Evolutionary conservation across 2,329 filamentous ascomycete genomes (phyloP).

Genomic region (Venturia oleaginea): DNA sequence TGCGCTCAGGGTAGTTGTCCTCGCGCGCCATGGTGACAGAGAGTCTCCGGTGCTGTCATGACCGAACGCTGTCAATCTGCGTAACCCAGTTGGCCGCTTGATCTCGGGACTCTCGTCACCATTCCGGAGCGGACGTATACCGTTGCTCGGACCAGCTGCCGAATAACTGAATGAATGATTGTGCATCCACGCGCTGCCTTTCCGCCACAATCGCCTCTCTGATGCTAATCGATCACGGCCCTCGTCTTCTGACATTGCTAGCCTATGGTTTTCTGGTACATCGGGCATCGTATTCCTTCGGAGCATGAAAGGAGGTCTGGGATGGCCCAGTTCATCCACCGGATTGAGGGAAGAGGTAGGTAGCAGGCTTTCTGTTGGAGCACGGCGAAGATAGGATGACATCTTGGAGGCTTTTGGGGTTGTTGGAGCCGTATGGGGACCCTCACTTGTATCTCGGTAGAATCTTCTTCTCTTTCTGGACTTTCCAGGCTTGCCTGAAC

Average conservation of each 20-base stretch:
- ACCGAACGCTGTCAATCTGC: slow-evolving; percentile 39
- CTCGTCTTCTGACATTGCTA: slow-evolving; percentile 43
- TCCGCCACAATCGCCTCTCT: slow-evolving; percentile 16
- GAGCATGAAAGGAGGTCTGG: slow-evolving; percentile 42
- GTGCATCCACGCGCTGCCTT: slow-evolving; percentile 25
- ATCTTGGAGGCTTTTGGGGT: slow-evolving; percentile 46
- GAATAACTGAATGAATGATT: slow-evolving; percentile 41
- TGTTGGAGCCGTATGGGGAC: slow-evolving; percentile 54
- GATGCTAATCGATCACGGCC: slow-evolving; percentile 37
- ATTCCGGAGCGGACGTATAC: slow-evolving; percentile 17
- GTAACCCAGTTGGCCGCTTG: slow-evolving; percentile 32
- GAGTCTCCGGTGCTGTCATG: slow-evolving; percentile 17
- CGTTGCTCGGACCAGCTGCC: slow-evolving; percentile 10
- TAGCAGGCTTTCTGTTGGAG: slow-evolving; percentile 26
- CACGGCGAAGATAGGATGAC: slow-evolving; percentile 37
- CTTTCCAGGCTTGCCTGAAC: slow-evolving; percentile 25
- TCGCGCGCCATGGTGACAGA: slow-evolving; percentile 37
- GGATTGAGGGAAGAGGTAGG: slow-evolving; percentile 12
- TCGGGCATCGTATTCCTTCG: slow-evolving; percentile 41
- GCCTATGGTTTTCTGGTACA: slow-evolving; percentile 37
- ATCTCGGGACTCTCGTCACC: slow-evolving; percentile 25
- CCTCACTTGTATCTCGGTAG: slow-evolving; percentile 40
- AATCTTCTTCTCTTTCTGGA: slow-evolving; percentile 7
- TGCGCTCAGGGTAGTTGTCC: slow-evolving; percentile 44
- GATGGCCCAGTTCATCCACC: background rate